Evolutionary conservation across 306 rosid species (phyloP), one percentile per base, ranked within the genome.

Genomic region (Acacia crassicarpa): DNA sequence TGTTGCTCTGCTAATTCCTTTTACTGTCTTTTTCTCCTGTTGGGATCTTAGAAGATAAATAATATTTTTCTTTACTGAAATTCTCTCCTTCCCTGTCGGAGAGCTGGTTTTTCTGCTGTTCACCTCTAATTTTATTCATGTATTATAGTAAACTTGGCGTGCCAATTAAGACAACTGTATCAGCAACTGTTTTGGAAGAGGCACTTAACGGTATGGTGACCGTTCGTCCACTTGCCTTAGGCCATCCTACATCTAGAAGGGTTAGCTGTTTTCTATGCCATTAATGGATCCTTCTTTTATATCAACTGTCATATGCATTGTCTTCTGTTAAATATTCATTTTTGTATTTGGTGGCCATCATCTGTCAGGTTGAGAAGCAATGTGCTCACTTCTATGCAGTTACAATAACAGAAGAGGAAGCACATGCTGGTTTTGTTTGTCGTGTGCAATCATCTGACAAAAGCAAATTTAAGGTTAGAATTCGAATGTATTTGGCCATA

Each of bases 381-480:
- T 89, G 92, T 86, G 98, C 98, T 81, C 99, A 96, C 88, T 93
- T 96, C 84, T 96, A 91, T 88, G 84, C 94, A 70, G 93, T 96
- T 72, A 89, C 89, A 78, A 85, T 96, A 79, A 83, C 90, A 72
- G 99, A 93, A 87, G 97, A 84, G 83, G 97, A 96, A 68, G 89
- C 92, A 49, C 91, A 71, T 35, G 94, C 93, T 88, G 99, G 99
- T 79, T 88, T 96, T 85, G 97, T 96, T 75, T 96, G 99, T 85
- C 97, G 94, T 87, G 99, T 96, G 23, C 94, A 90, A 17, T 91
- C 99, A 53, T 83, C 97, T 9, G 99, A 93, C 85, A 93, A 91
- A 89, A 96, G 99, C 97, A 96, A 96, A 87, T 93, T 96, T 81
- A 96, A 96, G 99, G 99, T 96, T 81, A 80, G 80, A 63, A 74